phyloP scores from a whole-genome alignment of 2,329 filamentous ascomycete species.

The Exophiala spinifera region DNA sequence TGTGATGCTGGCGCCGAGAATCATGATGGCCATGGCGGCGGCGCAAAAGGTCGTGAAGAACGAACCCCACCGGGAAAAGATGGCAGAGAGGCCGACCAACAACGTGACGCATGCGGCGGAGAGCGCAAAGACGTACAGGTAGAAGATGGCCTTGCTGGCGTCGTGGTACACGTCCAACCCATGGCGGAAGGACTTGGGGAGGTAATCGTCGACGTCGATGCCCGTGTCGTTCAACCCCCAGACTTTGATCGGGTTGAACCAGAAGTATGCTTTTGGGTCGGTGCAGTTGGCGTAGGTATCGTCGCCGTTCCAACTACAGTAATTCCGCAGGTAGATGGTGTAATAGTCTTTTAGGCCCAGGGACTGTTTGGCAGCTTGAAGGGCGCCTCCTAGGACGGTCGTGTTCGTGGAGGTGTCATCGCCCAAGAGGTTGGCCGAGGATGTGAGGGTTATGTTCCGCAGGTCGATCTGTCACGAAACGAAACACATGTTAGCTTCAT shows the following conservation, averaged over 20 bases:
- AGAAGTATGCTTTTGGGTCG: constrained; percentile 71
- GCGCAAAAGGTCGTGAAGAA: constrained; percentile 78
- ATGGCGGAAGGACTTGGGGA: constrained; percentile 65
- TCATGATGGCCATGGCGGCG: constrained; percentile 55
- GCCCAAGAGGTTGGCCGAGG: constrained; percentile 35
- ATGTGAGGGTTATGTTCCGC: constrained; percentile 56
- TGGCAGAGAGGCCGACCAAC: constrained; percentile 74
- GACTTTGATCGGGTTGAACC: constrained; percentile 65
- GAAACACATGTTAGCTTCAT: constrained; percentile 46
- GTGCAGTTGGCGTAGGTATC: constrained; percentile 62
- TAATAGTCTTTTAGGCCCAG: constrained; percentile 72
- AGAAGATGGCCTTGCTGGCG: constrained; percentile 77
- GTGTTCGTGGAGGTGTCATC: constrained; percentile 32
- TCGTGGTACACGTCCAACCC: constrained; percentile 70
- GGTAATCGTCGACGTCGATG: constrained; percentile 55
- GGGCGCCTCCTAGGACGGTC: constrained; percentile 31
- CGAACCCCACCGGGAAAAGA: constrained; percentile 77
- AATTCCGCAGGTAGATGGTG: constrained; percentile 80
- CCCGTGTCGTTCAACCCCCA: constrained; percentile 57
- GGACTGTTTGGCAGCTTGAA: constrained; percentile 38
- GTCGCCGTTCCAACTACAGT: constrained; percentile 65
- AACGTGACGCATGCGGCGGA: constrained; percentile 68
- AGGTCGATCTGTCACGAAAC: constrained; percentile 51
- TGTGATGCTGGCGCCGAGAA: constrained; percentile 65
- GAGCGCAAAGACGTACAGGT: constrained; percentile 73